Conservation (phyloP, 768 basidiomycete species). For the Pleurotus tuber-regium region DNA sequence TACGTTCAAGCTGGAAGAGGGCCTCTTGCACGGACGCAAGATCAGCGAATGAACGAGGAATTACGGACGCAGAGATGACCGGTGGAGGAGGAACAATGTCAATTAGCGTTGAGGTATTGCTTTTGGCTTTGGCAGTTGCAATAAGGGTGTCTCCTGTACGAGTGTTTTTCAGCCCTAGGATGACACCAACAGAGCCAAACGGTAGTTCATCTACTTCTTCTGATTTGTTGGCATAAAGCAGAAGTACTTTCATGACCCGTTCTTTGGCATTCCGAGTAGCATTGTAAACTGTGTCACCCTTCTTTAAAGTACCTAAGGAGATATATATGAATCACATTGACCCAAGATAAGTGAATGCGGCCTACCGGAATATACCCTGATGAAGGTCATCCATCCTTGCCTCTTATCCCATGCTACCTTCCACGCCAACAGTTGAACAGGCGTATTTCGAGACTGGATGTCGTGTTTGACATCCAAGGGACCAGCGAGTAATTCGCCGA, state of each 20-base stretch:
- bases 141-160: constrained; percentile 87
- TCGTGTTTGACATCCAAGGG: constrained; percentile 64
- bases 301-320: constrained; percentile 61
- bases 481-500: constrained; percentile 75
- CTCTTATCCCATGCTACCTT: constrained; percentile 85
- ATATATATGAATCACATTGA: not conserved
- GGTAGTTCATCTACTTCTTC: constrained; percentile 79
- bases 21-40: constrained; percentile 76
- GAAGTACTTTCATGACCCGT: constrained; percentile 67
- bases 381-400: constrained; percentile 90
- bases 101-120: constrained; percentile 36
- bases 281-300: constrained; percentile 61
- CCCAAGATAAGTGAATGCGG: constrained; percentile 6
- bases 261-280: constrained; percentile 67
- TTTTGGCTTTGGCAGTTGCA: constrained; percentile 38
- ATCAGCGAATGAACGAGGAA: constrained; percentile 79
- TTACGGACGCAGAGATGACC: constrained; percentile 80
- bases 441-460: constrained; percentile 40
- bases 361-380: constrained; percentile 83
- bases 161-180: constrained; percentile 79
- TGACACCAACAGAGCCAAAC: constrained; percentile 81
- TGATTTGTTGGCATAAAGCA: constrained; percentile 74
- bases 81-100: constrained; percentile 78
- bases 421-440: constrained; percentile 75
- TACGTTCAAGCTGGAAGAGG: constrained; percentile 68